A percentile compares a stretch with the other conserved stretches of the same genome.
Conservation (phyloP, 2,329 filamentous ascomycete genomes). For the Lasiodiplodia gonubiensis region DNA sequence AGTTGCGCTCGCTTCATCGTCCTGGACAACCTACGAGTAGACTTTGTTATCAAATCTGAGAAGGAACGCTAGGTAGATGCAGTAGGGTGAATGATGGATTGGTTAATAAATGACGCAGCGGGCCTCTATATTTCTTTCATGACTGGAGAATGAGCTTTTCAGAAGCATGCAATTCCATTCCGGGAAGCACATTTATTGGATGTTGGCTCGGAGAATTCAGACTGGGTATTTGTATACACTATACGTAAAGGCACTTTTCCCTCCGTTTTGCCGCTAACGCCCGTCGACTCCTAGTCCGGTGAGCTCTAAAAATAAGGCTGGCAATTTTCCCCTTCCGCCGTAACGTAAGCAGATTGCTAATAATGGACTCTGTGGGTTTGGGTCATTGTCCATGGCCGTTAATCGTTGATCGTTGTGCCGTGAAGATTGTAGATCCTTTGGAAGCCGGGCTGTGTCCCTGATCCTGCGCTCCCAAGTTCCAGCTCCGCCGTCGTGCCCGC, state of each 20-base stretch:
- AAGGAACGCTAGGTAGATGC: not conserved
- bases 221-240: not conserved
- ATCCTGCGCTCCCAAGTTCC: conserved; percentile 12
- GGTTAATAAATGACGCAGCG: too few relatives aligned
- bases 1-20: not conserved
- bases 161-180: too few relatives aligned
- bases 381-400: not conserved
- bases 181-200: not conserved
- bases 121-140: too few relatives aligned
- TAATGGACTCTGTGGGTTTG: not conserved
- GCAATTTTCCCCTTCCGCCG: not conserved
- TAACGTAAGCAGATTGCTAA: not conserved
- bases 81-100: too few relatives aligned
- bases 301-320: not conserved
- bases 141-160: too few relatives aligned
- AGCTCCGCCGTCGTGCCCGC: conserved; percentile 39
- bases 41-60: not conserved
- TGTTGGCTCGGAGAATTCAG: not conserved
- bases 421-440: conserved; percentile 17
- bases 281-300: not conserved
- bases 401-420: conserved; percentile 12
- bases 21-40: not conserved
- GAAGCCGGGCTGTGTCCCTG: not conserved
- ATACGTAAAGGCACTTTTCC: not conserved
- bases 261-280: not conserved